phyloP scores from a whole-genome alignment of 305 asterid species.

The Solanum chacoense region DNA sequence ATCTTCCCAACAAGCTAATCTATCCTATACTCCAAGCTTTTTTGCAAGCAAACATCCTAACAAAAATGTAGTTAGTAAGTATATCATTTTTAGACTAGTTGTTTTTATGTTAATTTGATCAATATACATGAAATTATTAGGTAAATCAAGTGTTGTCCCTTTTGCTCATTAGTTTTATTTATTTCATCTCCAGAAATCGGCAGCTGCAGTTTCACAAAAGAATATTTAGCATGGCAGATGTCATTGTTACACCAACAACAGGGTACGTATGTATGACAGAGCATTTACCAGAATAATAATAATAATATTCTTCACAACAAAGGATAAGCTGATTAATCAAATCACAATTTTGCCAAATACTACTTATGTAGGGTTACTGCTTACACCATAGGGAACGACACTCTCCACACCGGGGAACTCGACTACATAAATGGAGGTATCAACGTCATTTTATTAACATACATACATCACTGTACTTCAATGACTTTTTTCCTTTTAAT shows the following conservation, averaged over 20 bases:
- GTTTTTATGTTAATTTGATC: background rate
- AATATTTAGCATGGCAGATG: slow-evolving; percentile 64
- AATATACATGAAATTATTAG: background rate
- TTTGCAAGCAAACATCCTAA: background rate
- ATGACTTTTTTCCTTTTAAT: background rate
- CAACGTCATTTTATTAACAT: background rate
- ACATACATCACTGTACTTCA: background rate
- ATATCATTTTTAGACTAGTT: background rate
- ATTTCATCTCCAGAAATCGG: slow-evolving; percentile 35
- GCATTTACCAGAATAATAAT: background rate
- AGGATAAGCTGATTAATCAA: background rate
- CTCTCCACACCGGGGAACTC: slow-evolving; percentile 64
- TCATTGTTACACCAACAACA: slow-evolving; percentile 83
- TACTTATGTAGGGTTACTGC: slow-evolving; percentile 64
- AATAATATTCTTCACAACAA: background rate
- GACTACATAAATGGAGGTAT: slow-evolving; percentile 95
- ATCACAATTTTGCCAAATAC: background rate
- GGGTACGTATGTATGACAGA: slow-evolving; percentile 14
- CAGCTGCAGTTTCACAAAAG: slow-evolving; percentile 54
- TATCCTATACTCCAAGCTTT: background rate
- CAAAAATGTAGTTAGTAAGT: background rate
- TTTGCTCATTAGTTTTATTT: background rate
- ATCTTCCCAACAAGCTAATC: background rate
- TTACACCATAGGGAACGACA: slow-evolving; percentile 51
- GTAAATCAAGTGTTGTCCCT: background rate